Base-by-base conservation (phyloP, 2,329 filamentous ascomycete species). In the Sodiomyces alkalinus region DNA sequence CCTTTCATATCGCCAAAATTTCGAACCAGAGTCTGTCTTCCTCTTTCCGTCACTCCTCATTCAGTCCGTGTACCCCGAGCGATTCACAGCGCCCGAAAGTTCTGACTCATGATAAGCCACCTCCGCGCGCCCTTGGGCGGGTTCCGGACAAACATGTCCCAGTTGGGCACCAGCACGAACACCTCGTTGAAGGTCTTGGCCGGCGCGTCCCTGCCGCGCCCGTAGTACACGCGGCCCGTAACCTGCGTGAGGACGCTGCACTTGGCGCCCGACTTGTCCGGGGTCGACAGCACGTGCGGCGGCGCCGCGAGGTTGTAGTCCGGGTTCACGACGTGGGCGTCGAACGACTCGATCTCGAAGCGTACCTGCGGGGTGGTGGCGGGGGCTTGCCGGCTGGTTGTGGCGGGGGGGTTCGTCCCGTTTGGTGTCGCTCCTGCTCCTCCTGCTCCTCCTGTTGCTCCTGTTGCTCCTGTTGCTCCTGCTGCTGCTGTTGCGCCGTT, bases 101-200 rank as follows among this genome's bases (percentile, higher is more conserved):
- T 82, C 52, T 85, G 78, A 36, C 72, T 80, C 45, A 74, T 63
- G 40, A 82, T 68, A 32, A 83, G 52, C 64, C 74, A 80, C 39
- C 62, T 60, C 44, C 63, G 67, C 29, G 61, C 42, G 2, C 61
- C 61, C 33, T 64, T 62, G 3, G 62, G 50, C 19, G 67, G 62
- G 37, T 68, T 71, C 31, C 55, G 55, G 4, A 54, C 58, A 39
- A 64, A 57, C 1, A 61, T 53, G 38, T 74, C 68, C 68, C 72
- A 66, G 52, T 82, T 81, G 6, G 85, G 82, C 20, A 87, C 79
- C 30, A 93, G 59, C 15, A 92, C 68, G 47, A 92, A 77, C 1
- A 68, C 76, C 50, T 93, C 85, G 43, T 73, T 78, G 49, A 92
- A 92, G 19, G 70, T 72, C 39, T 72, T 71, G 48, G 71, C 65